These are phyloP conservation scores for Nepenthes gracilis DNA, from an alignment of 148 eudicot species.

Conservation along the genomic window DNA sequence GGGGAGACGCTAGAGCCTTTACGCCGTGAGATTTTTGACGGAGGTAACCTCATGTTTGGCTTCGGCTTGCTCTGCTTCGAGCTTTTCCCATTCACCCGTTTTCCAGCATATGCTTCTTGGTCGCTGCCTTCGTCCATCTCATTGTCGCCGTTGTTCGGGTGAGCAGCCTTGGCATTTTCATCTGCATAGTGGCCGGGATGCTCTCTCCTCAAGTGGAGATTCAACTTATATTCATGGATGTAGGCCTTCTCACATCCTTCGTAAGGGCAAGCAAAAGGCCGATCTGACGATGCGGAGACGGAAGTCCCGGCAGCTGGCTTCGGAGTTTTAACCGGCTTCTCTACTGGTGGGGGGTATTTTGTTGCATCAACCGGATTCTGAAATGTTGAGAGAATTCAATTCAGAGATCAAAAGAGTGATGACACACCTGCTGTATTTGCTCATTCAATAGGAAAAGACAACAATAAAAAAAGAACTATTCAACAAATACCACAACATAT, in stretches of 20 bases:
- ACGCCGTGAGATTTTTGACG: conserved; percentile 42
- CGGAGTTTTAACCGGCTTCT: conserved; percentile 58
- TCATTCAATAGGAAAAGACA: too few relatives aligned
- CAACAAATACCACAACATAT: too few relatives aligned
- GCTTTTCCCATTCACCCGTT: conserved; percentile 40
- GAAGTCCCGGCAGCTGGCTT: conserved; percentile 34
- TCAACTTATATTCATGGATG: conserved; percentile 93
- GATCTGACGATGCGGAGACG: conserved; percentile 54
- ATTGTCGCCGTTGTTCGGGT: conserved; percentile 29
- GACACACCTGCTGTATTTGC: too few relatives aligned
- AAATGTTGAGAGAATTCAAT: background rate
- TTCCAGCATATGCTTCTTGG: conserved; percentile 52
- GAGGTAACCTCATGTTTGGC: conserved; percentile 62
- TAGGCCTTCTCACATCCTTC: conserved; percentile 91
- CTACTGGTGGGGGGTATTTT: conserved; percentile 50
- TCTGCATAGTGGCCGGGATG: conserved; percentile 81
- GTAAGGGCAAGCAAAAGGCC: conserved; percentile 80
- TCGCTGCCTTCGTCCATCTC: conserved; percentile 87
- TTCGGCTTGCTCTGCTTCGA: conserved; percentile 56
- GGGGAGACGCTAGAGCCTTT: conserved; percentile 35
- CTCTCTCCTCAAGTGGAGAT: conserved; percentile 71
- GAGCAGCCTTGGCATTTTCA: conserved; percentile 45
- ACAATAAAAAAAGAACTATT: too few relatives aligned
- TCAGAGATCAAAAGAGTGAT: too few relatives aligned
- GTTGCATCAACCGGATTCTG: conserved; percentile 40